Conservation (phyloP, 306 rosid species). For the Styphnolobium japonicum region DNA sequence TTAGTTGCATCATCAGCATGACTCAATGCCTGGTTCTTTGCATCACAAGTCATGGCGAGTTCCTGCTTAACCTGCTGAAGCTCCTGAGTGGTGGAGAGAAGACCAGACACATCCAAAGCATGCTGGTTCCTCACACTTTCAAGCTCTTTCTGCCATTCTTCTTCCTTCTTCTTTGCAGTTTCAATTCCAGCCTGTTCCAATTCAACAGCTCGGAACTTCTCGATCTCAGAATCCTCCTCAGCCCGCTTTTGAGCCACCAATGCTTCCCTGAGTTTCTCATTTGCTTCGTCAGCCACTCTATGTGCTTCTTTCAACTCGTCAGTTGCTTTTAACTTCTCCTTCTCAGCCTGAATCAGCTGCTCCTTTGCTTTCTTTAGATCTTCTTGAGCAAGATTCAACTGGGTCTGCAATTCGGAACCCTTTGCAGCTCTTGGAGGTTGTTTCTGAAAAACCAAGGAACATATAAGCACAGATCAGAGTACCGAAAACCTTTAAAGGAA, state of each 20-base stretch:
- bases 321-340: conserved; percentile 65
- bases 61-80: conserved; percentile 85
- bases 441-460: conserved; percentile 49
- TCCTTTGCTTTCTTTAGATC: conserved; percentile 92
- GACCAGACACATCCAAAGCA: conserved; percentile 72
- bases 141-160: conserved; percentile 76
- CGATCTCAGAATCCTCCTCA: conserved; percentile 85
- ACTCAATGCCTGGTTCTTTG: conserved; percentile 80
- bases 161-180: conserved; percentile 79
- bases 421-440: conserved; percentile 51
- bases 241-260: conserved; percentile 78
- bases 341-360: conserved; percentile 63
- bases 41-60: conserved; percentile 69
- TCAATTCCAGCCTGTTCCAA: conserved; percentile 91
- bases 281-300: conserved; percentile 70
- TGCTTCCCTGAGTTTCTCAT: conserved; percentile 82
- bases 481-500: background rate
- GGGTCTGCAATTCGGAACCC: conserved; percentile 70
- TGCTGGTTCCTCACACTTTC: conserved; percentile 78
- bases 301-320: conserved; percentile 81
- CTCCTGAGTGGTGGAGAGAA: conserved; percentile 77
- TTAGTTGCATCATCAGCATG: conserved; percentile 90
- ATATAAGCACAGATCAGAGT: background rate
- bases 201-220: conserved; percentile 89
- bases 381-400: conserved; percentile 64